Conservation (phyloP, 495 filamentous ascomycete species). For the Xylaria castorea region DNA sequence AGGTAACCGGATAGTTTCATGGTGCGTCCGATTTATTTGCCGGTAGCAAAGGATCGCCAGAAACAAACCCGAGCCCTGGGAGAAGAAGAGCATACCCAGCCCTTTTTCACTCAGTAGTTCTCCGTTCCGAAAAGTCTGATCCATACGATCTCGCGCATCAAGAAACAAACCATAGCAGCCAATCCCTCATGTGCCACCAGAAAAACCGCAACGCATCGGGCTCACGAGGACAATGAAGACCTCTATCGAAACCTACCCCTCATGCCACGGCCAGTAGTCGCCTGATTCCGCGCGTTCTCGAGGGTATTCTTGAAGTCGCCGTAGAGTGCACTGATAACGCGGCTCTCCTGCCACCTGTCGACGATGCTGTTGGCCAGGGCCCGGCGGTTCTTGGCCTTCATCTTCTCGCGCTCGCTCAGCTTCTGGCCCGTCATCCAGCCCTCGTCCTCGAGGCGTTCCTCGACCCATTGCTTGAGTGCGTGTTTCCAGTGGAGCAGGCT, state of each 20-base stretch:
- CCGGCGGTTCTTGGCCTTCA: conserved; percentile 59
- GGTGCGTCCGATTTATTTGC: neutral
- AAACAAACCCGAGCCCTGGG: neutral
- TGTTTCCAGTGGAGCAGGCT: conserved; percentile 77
- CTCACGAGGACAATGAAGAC: neutral
- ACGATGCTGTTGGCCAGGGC: conserved; percentile 57
- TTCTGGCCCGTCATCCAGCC: conserved; percentile 55
- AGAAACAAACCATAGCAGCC: neutral
- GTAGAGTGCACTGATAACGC: conserved; percentile 41
- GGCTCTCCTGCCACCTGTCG: conserved; percentile 41
- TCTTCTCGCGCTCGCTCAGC: conserved; percentile 50
- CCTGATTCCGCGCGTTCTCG: conserved; percentile 45
- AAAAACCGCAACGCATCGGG: neutral
- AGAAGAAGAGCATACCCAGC: neutral
- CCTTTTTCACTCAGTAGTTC: neutral
- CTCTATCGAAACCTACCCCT: conserved; percentile 9
- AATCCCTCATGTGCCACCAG: neutral
- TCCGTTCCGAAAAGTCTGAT: neutral
- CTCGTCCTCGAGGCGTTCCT: conserved; percentile 61
- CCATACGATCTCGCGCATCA: neutral
- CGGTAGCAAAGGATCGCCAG: neutral
- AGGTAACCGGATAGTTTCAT: neutral
- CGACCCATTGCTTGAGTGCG: conserved; percentile 73
- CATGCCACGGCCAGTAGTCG: conserved; percentile 29
- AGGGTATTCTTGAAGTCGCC: conserved; percentile 45